A percentile compares a stretch with the other conserved stretches of the same genome.
phyloP scores from a whole-genome alignment of 371 early-diverging fungal species.

The Fennellomyces sp. region DNA sequence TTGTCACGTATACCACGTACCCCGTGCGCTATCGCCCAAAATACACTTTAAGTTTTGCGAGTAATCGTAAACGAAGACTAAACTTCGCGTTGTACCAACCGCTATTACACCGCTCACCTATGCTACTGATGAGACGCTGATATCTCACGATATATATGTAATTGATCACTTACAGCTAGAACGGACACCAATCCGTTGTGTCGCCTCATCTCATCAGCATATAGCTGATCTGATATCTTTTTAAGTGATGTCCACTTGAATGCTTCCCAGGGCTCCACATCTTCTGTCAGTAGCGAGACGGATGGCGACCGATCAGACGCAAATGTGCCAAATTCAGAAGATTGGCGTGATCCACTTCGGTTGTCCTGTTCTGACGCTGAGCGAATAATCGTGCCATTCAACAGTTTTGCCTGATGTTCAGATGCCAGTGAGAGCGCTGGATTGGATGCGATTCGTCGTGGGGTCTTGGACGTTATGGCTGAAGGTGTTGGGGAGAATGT shows the following conservation, averaged over 20 bases:
- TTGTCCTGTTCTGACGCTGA: neutral
- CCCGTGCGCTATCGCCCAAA: constrained; percentile 56
- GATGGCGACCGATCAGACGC: constrained; percentile 20
- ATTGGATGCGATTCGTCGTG: constrained; percentile 17
- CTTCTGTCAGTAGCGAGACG: constrained; percentile 15
- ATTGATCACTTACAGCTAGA: constrained; percentile 47
- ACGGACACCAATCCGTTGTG: constrained; percentile 64
- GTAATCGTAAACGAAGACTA: constrained; percentile 73
- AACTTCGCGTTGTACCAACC: constrained; percentile 75
- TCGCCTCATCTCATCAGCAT: constrained; percentile 59
- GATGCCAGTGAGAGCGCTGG: constrained; percentile 5
- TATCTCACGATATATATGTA: too few relatives aligned
- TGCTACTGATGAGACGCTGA: too few relatives aligned
- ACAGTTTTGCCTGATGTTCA: neutral
- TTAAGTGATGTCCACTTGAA: constrained; percentile 76
- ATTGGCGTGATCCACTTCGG: constrained; percentile 18
- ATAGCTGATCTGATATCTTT: constrained; percentile 69
- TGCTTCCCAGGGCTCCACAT: constrained; percentile 65
- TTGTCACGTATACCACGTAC: constrained; percentile 30
- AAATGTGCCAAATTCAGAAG: constrained; percentile 24
- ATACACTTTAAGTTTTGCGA: constrained; percentile 69
- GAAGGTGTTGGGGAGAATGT: constrained; percentile 18
- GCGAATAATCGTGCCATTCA: neutral
- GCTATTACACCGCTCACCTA: constrained; percentile 67
- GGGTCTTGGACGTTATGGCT: constrained; percentile 11